These are phyloP conservation scores for Cyberlindnera saturnus DNA, from an alignment of 805 yeast species.

Conservation along the genomic window DNA sequence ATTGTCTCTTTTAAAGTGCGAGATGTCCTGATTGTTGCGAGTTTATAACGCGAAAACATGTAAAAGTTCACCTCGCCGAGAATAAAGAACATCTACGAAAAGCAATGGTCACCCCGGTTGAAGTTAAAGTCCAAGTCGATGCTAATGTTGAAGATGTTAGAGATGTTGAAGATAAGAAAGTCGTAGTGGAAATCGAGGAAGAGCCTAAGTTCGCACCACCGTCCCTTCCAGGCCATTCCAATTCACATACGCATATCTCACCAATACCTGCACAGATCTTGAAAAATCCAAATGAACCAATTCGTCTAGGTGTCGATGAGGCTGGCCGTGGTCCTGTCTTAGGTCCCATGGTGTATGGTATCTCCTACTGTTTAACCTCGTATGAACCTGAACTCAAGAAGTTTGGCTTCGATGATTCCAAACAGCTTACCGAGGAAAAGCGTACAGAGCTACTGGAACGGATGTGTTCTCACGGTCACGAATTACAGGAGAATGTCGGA, in stretches of 20 bases:
- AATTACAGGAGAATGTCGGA: conserved; percentile 58
- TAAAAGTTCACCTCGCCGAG: no score
- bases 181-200: neutral
- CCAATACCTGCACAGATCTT: conserved; percentile 38
- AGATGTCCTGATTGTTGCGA: no score
- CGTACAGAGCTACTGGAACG: conserved; percentile 56
- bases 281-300: conserved; percentile 30
- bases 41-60: no score
- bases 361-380: conserved; percentile 63
- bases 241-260: conserved; percentile 46
- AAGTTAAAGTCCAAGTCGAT: neutral
- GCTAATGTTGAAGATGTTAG: neutral
- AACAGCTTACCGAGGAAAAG: conserved; percentile 67
- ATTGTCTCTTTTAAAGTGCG: no score
- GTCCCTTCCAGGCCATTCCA: conserved; percentile 35
- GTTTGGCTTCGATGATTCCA: conserved; percentile 91
- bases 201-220: conserved; percentile 26
- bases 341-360: conserved; percentile 97
- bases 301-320: conserved; percentile 86
- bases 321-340: conserved; percentile 98
- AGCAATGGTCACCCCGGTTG: no score
- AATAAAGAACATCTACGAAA: no score
- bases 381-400: conserved; percentile 42
- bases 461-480: conserved; percentile 43
- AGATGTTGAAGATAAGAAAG: neutral